A percentile compares a stretch with the other conserved stretches of the same genome.
Conservation (phyloP, 257 asterid species). For the Jasminum sambac region DNA sequence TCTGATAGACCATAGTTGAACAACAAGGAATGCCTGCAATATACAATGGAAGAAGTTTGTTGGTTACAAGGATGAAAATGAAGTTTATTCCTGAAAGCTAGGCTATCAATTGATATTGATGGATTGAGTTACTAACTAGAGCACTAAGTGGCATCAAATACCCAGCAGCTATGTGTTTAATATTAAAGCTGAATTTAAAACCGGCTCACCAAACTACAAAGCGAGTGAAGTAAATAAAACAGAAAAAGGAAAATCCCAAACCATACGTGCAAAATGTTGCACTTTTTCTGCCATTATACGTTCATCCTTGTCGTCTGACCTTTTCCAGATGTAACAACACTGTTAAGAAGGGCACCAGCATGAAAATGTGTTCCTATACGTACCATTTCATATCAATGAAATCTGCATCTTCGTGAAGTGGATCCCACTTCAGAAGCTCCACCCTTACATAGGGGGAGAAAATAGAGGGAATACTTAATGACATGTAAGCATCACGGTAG, state of each 20-base stretch:
- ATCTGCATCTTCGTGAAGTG: slow-evolving; percentile 84
- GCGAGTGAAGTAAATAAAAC: neutral
- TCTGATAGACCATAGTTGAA: slow-evolving; percentile 70
- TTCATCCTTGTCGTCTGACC: neutral
- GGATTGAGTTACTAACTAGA: neutral
- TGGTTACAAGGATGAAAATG: neutral
- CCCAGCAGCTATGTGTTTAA: slow-evolving; percentile 6
- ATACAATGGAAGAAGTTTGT: too few relatives aligned
- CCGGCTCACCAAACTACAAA: slow-evolving; percentile 1
- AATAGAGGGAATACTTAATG: slow-evolving; percentile 69
- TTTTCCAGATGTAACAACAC: neutral
- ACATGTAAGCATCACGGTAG: slow-evolving; percentile 94
- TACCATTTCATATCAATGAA: slow-evolving; percentile 90
- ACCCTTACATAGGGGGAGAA: slow-evolving; percentile 93
- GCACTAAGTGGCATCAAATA: neutral
- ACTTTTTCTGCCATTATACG: neutral
- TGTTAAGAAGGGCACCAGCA: neutral
- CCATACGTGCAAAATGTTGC: neutral
- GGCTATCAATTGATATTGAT: neutral
- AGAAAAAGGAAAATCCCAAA: neutral
- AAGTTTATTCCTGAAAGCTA: neutral
- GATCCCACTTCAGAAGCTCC: slow-evolving; percentile 99
- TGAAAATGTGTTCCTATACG: slow-evolving; percentile 14
- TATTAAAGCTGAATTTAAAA: neutral
- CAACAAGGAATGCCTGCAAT: slow-evolving; percentile 77